These are phyloP conservation scores for Cordyceps farinosa DNA, from an alignment of 2,329 filamentous ascomycete genomes.

Conservation along the genomic window DNA sequence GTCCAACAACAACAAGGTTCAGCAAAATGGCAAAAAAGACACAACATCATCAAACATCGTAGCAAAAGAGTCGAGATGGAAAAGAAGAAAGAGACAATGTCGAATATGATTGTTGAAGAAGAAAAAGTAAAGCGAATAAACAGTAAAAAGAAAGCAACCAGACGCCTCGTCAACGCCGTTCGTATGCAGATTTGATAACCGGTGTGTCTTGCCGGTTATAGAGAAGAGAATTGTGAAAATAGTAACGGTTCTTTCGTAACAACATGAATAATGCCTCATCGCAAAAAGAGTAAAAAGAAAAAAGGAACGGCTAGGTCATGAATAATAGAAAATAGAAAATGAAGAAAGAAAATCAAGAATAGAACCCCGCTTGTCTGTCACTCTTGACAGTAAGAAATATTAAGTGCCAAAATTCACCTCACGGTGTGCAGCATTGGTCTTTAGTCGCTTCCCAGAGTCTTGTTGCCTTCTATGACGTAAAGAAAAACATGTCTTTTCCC, in stretches of 20 bases:
- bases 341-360: neutral
- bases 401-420: conserved; percentile 10
- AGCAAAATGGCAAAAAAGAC: neutral
- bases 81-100: conserved; percentile 1
- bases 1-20: neutral
- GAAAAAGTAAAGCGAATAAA: conserved; percentile 15
- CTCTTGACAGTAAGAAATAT: conserved; percentile 5
- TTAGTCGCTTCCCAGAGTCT: conserved; percentile 5
- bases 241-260: conserved; percentile 9
- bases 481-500: neutral
- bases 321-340: neutral
- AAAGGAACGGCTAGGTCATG: neutral
- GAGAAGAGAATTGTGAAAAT: conserved; percentile 9
- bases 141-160: conserved; percentile 16
- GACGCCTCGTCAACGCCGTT: conserved; percentile 28
- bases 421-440: conserved; percentile 13
- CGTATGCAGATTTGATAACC: conserved; percentile 26
- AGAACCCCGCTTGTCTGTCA: neutral
- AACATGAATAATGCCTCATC: conserved; percentile 6
- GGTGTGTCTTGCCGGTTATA: neutral
- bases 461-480: conserved; percentile 15
- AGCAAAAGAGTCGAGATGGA: neutral
- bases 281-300: neutral
- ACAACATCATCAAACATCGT: neutral
- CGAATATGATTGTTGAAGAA: neutral